Percentiles rank a stretch among this genome's conserved stretches.
Evolutionary conservation across 1,284 basidiomycete genomes (phyloP).

Genomic region (Sphagnurus paluster): DNA sequence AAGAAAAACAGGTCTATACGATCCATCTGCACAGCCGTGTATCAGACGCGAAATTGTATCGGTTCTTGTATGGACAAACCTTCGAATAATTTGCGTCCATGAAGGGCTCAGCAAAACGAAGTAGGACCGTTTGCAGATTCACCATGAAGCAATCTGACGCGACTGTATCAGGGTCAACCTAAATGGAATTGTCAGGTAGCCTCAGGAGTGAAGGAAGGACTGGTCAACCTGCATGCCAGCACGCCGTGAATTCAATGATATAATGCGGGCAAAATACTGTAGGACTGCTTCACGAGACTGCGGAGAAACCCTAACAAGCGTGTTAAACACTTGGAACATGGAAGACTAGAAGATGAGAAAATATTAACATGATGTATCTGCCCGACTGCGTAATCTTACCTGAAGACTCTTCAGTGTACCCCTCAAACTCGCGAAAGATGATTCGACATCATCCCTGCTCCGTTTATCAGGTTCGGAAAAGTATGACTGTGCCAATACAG

Average conservation of each 20-base stretch:
- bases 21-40: conserved; percentile 63
- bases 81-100: conserved; percentile 93
- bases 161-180: conserved; percentile 86
- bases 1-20: conserved; percentile 89
- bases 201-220: not conserved
- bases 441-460: conserved; percentile 74
- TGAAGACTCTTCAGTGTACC: conserved; percentile 82
- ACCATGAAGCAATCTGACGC: conserved; percentile 93
- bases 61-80: conserved; percentile 39
- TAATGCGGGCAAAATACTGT: conserved; percentile 77
- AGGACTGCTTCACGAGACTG: conserved; percentile 83
- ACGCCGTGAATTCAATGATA: conserved; percentile 82
- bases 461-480: conserved; percentile 85
- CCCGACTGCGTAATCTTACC: conserved; percentile 45
- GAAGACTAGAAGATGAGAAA: conserved; percentile 48
- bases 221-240: conserved; percentile 80
- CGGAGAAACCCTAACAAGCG: conserved; percentile 82
- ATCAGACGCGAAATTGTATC: conserved; percentile 2
- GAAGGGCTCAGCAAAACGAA: conserved; percentile 94
- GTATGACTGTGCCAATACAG: conserved; percentile 74
- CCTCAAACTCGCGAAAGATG: conserved; percentile 80
- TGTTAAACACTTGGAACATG: conserved; percentile 89
- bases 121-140: conserved; percentile 82
- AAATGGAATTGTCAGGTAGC: conserved; percentile 5
- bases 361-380: not conserved